Evolutionary conservation across 805 yeast species (phyloP), one percentile per base, ranked within the genome.

Genomic region (Kodamaea jinghongensis): DNA sequence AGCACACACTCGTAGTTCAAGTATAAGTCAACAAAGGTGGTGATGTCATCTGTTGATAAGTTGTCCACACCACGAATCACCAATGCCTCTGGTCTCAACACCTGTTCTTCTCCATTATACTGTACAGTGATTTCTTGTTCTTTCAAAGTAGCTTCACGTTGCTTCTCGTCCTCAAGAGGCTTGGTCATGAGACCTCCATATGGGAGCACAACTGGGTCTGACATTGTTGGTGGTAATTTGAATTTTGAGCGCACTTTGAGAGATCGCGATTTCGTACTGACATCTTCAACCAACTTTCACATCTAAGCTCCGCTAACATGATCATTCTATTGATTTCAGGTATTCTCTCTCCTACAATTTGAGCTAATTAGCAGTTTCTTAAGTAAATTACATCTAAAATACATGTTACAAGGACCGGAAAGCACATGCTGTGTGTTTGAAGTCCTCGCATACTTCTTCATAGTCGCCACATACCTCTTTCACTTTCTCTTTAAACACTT

Each of bases 51-150:
- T 6, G 86, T 79, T 31, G 81, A 71, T 33, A 83, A 63, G 39
- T 73, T 76, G 45, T 82, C 86, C 3, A 83, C 88, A 14, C 90
- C 90, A 31, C 64, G 55, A 4, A 83, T 45, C 40, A 61, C 67
- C 13, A 83, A 45, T 0, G 81, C 71, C 22, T 73, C 75, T 2
- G 75, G 71, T 34, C 81, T 54, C 26, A 67, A 41, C 1, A 51
- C 51, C 42, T 68, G 67, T 4, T 58, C 44, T 31, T 45, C 41
- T 15, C 67, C 68, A 36, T 63, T 55, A 25, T 62, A 56, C 4
- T 33, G 41, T 9, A 70, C 62, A 23, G 63, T 63, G 13, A 65
- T 57, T 34, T 58, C 48, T 41, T 68, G 70, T 31, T 52, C 49
- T 42, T 61, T 47, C 17, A 67, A 52, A 34, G 47, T 53, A 7